Base-by-base conservation (phyloP, 2,329 filamentous ascomycete genomes). In the Pestalotiopsis sp. region DNA sequence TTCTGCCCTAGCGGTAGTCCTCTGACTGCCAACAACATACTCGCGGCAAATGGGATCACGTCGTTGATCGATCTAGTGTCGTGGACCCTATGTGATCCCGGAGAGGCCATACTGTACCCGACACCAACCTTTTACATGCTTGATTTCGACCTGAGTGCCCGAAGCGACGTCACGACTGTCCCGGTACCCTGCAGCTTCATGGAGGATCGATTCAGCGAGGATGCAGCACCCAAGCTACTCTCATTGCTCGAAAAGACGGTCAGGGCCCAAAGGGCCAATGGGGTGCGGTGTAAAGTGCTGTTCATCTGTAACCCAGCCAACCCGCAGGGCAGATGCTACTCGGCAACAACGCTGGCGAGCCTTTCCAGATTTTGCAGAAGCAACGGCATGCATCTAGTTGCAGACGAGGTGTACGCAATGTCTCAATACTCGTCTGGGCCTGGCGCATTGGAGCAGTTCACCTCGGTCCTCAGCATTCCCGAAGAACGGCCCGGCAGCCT, bases 81-180 rank as follows among this genome's bases (percentile, higher is more conserved):
- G 3, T 64, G 38, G 38, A 25, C 38, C 1, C 9, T 52, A 3
- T 64, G 61, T 31, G 38, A 64, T 20, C 39, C 38, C 3, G 61
- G 61, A 20, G 61, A 64, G n/a, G 39, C 38, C 20, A 52, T 64
- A n/a, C 5, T 64, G 14, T 45, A 45, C n/a, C 38, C 41, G 12
- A 64, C 61, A 9, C 61, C 61, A 12, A 64, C 36, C 38, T 64
- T 45, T n/a, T 45, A 45, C 20, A 64, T 64, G 61, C 41, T 64
- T 31, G 41, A 52, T 36, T 52, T 23, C 36, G 61, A 64, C 61
- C 25, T 49, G 9, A 6, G 25, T 27, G n/a, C 38, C 36, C 36
- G 61, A 1, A 27, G 2, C 20, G 38, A 31, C 27, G 61, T 64
- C 9, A 25, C 3, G 2, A 25, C 23, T 9, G 39, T 49, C 11